Percentiles rank a stretch among this genome's conserved stretches.
These are phyloP conservation scores for Saprolegnia parasitica DNA, from an alignment of 352 stramenopile genomes.

Conservation along the genomic window DNA sequence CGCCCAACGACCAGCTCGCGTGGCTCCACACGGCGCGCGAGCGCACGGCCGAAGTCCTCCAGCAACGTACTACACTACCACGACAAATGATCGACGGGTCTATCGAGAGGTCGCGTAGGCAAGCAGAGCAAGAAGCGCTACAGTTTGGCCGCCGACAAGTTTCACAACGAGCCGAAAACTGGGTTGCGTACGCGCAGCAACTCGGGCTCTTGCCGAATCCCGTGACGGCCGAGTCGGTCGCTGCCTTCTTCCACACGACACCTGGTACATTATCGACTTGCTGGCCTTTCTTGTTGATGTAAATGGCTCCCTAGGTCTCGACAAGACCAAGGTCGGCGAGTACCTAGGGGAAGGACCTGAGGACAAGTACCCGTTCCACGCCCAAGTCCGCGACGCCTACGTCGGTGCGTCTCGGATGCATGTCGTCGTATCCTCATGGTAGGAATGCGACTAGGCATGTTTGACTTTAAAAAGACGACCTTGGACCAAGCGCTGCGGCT, in stretches of 20 bases:
- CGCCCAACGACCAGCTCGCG: conserved; percentile 50
- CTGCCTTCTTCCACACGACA: conserved; percentile 92
- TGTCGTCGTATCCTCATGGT: not conserved
- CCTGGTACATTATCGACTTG: conserved; percentile 45
- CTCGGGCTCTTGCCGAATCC: conserved; percentile 79
- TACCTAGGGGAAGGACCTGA: conserved; percentile 94
- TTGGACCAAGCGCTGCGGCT: conserved; percentile 90
- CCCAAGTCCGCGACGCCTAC: conserved; percentile 75
- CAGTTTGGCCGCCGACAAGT: conserved; percentile 86
- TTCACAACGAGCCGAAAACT: conserved; percentile 94
- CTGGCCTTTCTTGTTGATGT: conserved; percentile 1
- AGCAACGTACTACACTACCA: conserved; percentile 55
- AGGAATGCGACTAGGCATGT: too few relatives aligned
- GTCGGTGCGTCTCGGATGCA: conserved; percentile 58
- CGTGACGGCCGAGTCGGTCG: conserved; percentile 83
- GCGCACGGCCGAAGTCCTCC: conserved; percentile 81
- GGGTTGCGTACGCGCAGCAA: conserved; percentile 86
- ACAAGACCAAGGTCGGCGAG: conserved; percentile 94
- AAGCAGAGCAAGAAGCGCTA: conserved; percentile 90
- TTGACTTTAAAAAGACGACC: conserved; percentile 88
- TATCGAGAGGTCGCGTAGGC: too few relatives aligned
- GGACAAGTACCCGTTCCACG: conserved; percentile 96
- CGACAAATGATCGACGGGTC: too few relatives aligned
- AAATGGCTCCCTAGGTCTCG: too few relatives aligned
- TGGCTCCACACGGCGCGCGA: conserved; percentile 83